A percentile compares a stretch with the other conserved stretches of the same genome.
phyloP scores from a whole-genome alignment of 495 filamentous ascomycete genomes.

The Xylaria telfairii region DNA sequence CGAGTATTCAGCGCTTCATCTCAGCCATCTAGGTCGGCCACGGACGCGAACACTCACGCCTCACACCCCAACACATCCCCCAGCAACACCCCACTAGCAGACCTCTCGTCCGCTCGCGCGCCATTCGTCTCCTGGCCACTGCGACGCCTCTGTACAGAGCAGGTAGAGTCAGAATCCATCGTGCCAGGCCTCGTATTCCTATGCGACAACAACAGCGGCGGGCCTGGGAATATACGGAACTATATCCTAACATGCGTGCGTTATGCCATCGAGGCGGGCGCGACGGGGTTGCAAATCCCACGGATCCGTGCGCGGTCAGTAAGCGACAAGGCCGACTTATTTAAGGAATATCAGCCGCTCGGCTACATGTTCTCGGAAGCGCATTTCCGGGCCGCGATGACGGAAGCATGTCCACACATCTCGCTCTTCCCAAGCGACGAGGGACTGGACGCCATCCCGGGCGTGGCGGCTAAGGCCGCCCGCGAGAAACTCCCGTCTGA shows the following conservation, averaged over 20 bases:
- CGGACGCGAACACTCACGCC: not conserved
- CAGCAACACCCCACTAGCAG: not conserved
- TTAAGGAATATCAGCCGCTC: conserved; percentile 40
- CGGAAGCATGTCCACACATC: conserved; percentile 48
- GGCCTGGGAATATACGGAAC: conserved; percentile 60
- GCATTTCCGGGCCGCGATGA: conserved; percentile 47
- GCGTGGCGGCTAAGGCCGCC: conserved; percentile 29
- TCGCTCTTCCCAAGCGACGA: conserved; percentile 34
- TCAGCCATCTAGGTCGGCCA: not conserved
- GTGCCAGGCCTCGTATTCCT: conserved; percentile 50
- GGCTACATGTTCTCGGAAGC: conserved; percentile 54
- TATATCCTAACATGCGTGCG: conserved; percentile 58
- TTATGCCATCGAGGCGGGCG: conserved; percentile 57
- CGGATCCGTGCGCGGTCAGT: conserved; percentile 44
- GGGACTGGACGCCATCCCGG: conserved; percentile 44
- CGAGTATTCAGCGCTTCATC: not conserved
- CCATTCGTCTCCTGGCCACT: conserved; percentile 56
- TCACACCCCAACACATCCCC: not conserved
- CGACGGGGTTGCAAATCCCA: conserved; percentile 51
- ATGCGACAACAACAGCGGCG: conserved; percentile 60
- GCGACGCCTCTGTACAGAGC: conserved; percentile 50
- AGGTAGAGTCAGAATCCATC: conserved; percentile 25
- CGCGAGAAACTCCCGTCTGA: conserved; percentile 19
- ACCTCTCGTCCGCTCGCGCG: conserved; percentile 46
- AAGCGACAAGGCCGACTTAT: conserved; percentile 41